Base-by-base conservation (phyloP, 2,329 filamentous ascomycete genomes). In the Exserohilum turcica region DNA sequence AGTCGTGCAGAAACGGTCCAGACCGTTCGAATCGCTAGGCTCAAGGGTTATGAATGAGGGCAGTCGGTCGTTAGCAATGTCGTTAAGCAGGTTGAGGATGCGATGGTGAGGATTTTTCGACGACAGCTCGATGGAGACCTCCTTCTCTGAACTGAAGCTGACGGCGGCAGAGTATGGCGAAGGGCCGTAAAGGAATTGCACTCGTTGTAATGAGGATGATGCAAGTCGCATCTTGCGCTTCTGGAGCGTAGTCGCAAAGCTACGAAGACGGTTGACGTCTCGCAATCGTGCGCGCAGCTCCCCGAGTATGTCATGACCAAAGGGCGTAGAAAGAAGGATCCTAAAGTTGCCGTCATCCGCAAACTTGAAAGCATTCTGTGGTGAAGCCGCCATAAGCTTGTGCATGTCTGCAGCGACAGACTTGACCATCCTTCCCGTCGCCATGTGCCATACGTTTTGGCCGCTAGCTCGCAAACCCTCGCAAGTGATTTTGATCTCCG, bases 211-310 rank as follows among this genome's bases (percentile, higher is more conserved):
- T 78, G 49, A 93, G 80, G 35, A 81, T 77, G 60, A 86, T 81
- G 67, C 83, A 82, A 37, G 77, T 77, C 31, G 89, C 81, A 45
- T 81, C 79, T 60, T 83, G 79, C 57, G 79, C 77, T 48, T 84
- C 78, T 71, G 63, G 57, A 92, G 82, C 1, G 87, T 85, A 38
- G 86, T 82, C 21, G 91, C 79, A 64, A 90, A 90, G 37, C 83
- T 82, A 33, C 91, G 86, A 24, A 94, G 80, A 16, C 87, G 84
- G 64, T 89, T 85, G 52, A 94, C 83, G 10, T 86, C 83, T 60
- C 84, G 82, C 39, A 92, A 77, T 24, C 86, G 81, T 44, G 81
- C 77, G 56, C 80, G 77, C 16, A 92, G 78, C n/a, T 79, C 76
- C 3, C 81, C 78, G 3, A 91, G 72, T 12, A 88, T 79, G 0